phyloP scores from a whole-genome alignment of 495 filamentous ascomycete genomes.

The Penicillium malachiteum region DNA sequence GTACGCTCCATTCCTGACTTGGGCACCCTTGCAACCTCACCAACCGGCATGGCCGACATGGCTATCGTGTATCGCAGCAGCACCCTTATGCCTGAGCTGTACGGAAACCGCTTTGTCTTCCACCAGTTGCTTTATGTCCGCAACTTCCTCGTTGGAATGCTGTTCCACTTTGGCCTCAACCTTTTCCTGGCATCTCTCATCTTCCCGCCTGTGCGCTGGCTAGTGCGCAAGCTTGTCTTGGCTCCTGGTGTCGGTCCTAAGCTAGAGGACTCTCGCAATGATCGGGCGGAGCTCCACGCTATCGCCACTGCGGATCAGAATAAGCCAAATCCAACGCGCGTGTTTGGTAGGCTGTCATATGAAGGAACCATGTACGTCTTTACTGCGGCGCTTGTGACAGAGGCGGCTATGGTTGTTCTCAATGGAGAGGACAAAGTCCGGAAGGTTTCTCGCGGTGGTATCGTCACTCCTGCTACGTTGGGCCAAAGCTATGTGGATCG shows the following conservation, averaged over 20 bases:
- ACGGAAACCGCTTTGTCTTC: constrained; percentile 74
- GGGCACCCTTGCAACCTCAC: constrained; percentile 63
- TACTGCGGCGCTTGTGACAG: constrained; percentile 64
- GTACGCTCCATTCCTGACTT: constrained; percentile 61
- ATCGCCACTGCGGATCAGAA: constrained; percentile 61
- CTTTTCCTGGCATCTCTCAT: constrained; percentile 52
- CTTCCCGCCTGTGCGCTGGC: constrained; percentile 54
- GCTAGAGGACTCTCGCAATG: constrained; percentile 53
- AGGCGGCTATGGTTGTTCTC: constrained; percentile 71
- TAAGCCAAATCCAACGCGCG: constrained; percentile 44
- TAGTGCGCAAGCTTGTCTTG: constrained; percentile 53
- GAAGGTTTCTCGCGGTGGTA: constrained; percentile 61
- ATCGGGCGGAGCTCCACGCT: constrained; percentile 63
- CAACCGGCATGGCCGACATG: constrained; percentile 58
- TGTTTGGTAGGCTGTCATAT: constrained; percentile 57
- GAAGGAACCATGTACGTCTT: constrained; percentile 66
- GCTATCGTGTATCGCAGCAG: constrained; percentile 74
- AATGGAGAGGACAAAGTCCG: constrained; percentile 57
- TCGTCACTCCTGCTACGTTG: constrained; percentile 81
- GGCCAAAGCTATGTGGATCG: constrained; percentile 76
- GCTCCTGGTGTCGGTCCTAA: constrained; percentile 68
- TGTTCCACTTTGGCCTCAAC: constrained; percentile 56
- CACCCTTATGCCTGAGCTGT: constrained; percentile 66
- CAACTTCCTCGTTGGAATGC: constrained; percentile 56
- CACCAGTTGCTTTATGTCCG: constrained; percentile 63